Evolutionary conservation across 2,329 filamentous ascomycete genomes (phyloP).

Genomic region (Microcyclospora pomicola): DNA sequence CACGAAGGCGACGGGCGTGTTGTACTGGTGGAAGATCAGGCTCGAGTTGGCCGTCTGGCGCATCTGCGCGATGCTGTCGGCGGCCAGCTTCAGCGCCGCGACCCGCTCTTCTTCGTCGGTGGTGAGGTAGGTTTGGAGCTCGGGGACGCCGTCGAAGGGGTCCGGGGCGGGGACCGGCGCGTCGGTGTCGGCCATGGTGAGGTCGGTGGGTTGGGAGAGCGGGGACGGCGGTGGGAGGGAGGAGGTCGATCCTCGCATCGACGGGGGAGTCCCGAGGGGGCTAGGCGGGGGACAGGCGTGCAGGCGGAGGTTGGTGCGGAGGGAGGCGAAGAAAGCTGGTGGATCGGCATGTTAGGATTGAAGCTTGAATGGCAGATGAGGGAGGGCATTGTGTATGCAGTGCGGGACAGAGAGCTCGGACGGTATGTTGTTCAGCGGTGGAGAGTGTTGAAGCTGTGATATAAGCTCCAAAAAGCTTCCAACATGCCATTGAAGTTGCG

Average conservation of each 20-base stretch:
- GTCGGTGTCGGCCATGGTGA: slow-evolving; percentile 10
- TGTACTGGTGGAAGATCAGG: slow-evolving; percentile 48
- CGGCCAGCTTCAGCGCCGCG: slow-evolving; percentile 57
- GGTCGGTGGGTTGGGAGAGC: slow-evolving; percentile 23
- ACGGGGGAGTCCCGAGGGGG: slow-evolving; percentile 51
- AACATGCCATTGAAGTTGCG: too few relatives aligned
- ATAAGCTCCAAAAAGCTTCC: too few relatives aligned
- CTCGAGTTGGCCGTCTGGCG: slow-evolving; percentile 51
- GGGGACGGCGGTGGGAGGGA: slow-evolving; percentile 40
- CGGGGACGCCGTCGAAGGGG: slow-evolving; percentile 43
- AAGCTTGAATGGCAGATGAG: not conserved
- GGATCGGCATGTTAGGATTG: not conserved
- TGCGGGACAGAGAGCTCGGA: not conserved
- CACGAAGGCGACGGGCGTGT: slow-evolving; percentile 26
- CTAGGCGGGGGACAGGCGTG: slow-evolving; percentile 42
- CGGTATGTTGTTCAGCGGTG: not conserved
- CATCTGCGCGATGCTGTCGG: slow-evolving; percentile 73
- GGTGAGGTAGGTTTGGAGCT: slow-evolving; percentile 46
- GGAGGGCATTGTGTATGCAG: not conserved
- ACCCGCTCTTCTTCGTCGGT: slow-evolving; percentile 44
- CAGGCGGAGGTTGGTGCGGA: slow-evolving; percentile 67
- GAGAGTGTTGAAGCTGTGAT: too few relatives aligned
- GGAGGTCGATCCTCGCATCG: slow-evolving; percentile 29
- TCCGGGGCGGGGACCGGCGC: slow-evolving; percentile 16
- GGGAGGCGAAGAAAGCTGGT: slow-evolving; percentile 68